phyloP scores from a whole-genome alignment of 768 basidiomycete genomes.

The Auriscalpium vulgare region DNA sequence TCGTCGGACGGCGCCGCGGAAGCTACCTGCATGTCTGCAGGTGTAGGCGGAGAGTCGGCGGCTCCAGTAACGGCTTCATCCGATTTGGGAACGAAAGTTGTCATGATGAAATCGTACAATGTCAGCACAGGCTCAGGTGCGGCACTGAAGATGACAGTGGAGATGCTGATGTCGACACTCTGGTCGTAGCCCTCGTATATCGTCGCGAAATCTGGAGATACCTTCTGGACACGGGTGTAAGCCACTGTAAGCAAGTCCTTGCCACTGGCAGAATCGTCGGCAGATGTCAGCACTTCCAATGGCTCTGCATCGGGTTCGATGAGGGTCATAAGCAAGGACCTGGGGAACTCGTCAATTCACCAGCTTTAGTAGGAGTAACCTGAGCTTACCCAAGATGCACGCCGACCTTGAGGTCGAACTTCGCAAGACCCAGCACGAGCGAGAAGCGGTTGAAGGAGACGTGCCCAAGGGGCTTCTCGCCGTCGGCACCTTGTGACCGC shows the following conservation, averaged over 20 bases:
- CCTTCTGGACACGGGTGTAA: conserved; percentile 73
- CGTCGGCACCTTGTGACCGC: conserved; percentile 51
- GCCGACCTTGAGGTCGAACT: conserved; percentile 83
- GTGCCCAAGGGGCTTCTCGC: conserved; percentile 72
- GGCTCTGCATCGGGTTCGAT: conserved; percentile 46
- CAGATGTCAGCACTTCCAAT: conserved; percentile 61
- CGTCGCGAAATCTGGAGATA: conserved; percentile 78
- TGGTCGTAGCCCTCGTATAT: conserved; percentile 83
- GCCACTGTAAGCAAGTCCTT: conserved; percentile 70
- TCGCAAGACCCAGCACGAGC: conserved; percentile 63
- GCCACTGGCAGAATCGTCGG: conserved; percentile 32
- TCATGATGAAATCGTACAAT: conserved; percentile 95
- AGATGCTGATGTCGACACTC: conserved; percentile 76
- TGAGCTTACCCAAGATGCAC: conserved; percentile 60
- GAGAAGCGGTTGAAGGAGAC: conserved; percentile 73
- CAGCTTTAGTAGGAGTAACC: conserved; percentile 4
- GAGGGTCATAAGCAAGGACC: conserved; percentile 71
- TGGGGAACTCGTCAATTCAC: conserved; percentile 20
- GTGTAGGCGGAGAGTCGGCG: no score
- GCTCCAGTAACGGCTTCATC: not conserved
- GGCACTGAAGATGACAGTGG: conserved; percentile 83
- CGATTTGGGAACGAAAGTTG: conserved; percentile 72
- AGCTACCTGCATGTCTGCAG: not conserved
- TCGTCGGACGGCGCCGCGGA: conserved; percentile 9
- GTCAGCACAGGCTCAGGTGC: conserved; percentile 87